Evolutionary conservation across 371 early-diverging fungal genomes (phyloP).

Genomic region (Dentiscutata heterogama): DNA sequence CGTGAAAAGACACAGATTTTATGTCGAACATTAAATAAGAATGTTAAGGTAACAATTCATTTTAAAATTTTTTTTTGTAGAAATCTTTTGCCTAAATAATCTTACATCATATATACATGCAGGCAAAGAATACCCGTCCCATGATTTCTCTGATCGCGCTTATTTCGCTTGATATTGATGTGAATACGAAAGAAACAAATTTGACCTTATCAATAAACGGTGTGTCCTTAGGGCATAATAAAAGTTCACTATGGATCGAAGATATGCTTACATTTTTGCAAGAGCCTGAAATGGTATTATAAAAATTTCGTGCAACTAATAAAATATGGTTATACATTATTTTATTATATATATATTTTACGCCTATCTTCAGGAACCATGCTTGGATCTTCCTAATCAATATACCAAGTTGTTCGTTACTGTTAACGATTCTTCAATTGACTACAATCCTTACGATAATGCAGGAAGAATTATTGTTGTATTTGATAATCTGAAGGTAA

Average conservation of each 20-base stretch:
- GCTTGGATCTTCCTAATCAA: conserved; percentile 61
- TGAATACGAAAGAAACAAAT: conserved; percentile 38
- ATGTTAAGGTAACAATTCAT: conserved; percentile 60
- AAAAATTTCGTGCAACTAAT: conserved; percentile 45
- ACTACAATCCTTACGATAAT: conserved; percentile 58
- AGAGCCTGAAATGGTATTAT: conserved; percentile 58
- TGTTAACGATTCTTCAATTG: conserved; percentile 60
- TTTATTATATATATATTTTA: neutral
- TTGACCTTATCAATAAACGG: conserved; percentile 39
- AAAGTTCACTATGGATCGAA: conserved; percentile 54
- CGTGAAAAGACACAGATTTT: conserved; percentile 52
- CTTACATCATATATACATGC: neutral
- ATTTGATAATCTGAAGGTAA: conserved; percentile 63
- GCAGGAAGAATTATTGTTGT: conserved; percentile 56
- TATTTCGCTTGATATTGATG: conserved; percentile 24
- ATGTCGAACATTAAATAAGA: conserved; percentile 62
- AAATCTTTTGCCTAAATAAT: neutral
- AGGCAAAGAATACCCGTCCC: conserved; percentile 37
- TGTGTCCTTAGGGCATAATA: neutral
- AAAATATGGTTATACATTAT: neutral
- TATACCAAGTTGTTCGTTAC: conserved; percentile 61
- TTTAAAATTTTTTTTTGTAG: neutral
- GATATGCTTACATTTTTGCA: conserved; percentile 60
- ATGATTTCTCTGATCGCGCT: conserved; percentile 38
- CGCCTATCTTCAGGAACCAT: conserved; percentile 51